Evolutionary conservation across 352 stramenopile species (phyloP).

Genomic region (Aphanomyces stellatus): DNA sequence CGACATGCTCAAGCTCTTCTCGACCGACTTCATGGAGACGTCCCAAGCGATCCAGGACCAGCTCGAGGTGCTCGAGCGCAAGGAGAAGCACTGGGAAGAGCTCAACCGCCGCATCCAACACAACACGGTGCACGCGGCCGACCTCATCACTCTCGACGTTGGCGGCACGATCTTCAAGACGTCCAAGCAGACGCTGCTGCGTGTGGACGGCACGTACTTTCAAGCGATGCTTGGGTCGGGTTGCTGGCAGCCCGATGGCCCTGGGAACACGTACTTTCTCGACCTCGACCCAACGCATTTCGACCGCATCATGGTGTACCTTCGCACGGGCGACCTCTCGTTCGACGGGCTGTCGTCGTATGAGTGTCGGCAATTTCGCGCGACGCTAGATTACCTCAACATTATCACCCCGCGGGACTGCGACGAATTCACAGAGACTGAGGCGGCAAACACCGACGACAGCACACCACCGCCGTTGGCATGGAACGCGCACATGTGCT

Average conservation of each 20-base stretch:
- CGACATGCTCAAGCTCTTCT: conserved; percentile 15
- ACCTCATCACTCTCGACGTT: conserved; percentile 17
- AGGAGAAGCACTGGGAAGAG: conserved; percentile 1
- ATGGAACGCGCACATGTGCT: conserved; percentile 4
- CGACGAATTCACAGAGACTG: not conserved
- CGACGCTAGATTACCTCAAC: conserved; percentile 17
- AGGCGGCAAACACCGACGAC: too few relatives aligned
- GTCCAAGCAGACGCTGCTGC: conserved; percentile 15
- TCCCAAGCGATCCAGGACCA: not conserved
- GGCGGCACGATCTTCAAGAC: conserved; percentile 15
- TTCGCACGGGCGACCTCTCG: conserved; percentile 16
- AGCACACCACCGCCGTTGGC: not conserved
- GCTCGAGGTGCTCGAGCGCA: conserved; percentile 9
- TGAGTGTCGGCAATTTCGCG: conserved; percentile 3
- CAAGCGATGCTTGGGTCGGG: conserved; percentile 18
- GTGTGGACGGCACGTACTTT: conserved; percentile 19
- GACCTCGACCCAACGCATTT: conserved; percentile 20
- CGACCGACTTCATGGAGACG: conserved; percentile 2
- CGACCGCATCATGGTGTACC: conserved; percentile 17
- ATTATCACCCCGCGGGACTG: not conserved
- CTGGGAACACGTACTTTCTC: conserved; percentile 11
- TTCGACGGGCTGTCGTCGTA: conserved; percentile 8
- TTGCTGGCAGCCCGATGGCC: conserved; percentile 1
- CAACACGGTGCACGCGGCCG: not conserved
- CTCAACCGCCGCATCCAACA: not conserved